phyloP scores from a whole-genome alignment of 1,284 basidiomycete genomes.

The Moesziomyces parantarcticus region DNA sequence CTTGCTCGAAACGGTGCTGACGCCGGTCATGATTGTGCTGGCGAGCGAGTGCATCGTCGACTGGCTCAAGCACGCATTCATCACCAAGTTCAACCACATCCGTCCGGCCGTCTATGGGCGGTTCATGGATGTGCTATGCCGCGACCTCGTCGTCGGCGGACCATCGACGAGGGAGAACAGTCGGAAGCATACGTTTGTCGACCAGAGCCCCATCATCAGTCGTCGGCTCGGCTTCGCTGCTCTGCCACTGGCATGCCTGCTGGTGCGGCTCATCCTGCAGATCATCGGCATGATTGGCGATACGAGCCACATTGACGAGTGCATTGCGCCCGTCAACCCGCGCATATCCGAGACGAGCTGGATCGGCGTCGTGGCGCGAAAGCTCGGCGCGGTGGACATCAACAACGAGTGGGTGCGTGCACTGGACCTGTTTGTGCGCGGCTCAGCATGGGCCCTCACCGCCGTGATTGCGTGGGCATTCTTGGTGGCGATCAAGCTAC shows the following conservation, averaged over 20 bases:
- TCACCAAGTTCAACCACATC: constrained; percentile 91
- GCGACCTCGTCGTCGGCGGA: constrained; percentile 87
- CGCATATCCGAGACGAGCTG: constrained; percentile 25
- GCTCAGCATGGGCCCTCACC: constrained; percentile 49
- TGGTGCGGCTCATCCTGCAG: constrained; percentile 87
- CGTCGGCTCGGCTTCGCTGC: constrained; percentile 93
- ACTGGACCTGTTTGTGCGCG: constrained; percentile 35
- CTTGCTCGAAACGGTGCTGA: constrained; percentile 86
- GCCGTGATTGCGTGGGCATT: constrained; percentile 54
- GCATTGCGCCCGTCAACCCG: constrained; percentile 44
- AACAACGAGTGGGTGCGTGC: constrained; percentile 37
- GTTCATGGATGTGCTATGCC: constrained; percentile 94
- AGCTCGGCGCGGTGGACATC: constrained; percentile 36
- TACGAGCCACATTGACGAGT: constrained; percentile 68
- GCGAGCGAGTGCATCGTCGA: constrained; percentile 93
- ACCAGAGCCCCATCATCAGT: constrained; percentile 93
- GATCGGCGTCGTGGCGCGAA: constrained; percentile 39
- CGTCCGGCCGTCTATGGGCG: constrained; percentile 93
- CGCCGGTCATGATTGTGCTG: constrained; percentile 90
- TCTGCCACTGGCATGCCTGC: constrained; percentile 88
- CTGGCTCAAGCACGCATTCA: constrained; percentile 99
- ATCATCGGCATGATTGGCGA: constrained; percentile 75
- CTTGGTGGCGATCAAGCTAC: constrained; percentile 62
- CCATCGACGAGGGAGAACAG: constrained; percentile 64
- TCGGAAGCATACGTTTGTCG: constrained; percentile 83